A percentile compares a stretch with the other conserved stretches of the same genome.
Conservation (phyloP, 495 filamentous ascomycete species). For the Penicillium coprophilum region DNA sequence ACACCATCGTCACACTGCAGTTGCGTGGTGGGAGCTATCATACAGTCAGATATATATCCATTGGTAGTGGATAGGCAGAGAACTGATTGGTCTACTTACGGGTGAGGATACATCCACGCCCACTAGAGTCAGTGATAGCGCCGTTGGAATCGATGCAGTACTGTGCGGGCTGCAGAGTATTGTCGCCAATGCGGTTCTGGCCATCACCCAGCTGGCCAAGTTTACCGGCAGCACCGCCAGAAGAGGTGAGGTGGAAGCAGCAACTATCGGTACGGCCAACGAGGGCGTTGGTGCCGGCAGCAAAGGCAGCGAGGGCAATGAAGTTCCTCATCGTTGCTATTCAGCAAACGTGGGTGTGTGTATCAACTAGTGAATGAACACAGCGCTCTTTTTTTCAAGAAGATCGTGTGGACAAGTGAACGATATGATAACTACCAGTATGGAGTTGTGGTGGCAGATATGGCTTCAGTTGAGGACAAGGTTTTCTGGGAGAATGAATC, state of each 20-base stretch:
- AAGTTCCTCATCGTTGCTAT: conserved; percentile 34
- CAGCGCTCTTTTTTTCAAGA: neutral
- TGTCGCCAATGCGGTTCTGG: conserved; percentile 52
- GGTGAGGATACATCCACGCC: conserved; percentile 60
- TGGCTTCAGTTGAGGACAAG: neutral
- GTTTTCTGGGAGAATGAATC: conserved; percentile 6
- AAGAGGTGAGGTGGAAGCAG: conserved; percentile 52
- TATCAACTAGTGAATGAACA: conserved; percentile 18
- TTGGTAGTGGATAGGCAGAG: conserved; percentile 8
- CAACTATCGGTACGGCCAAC: conserved; percentile 42
- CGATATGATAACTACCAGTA: conserved; percentile 3
- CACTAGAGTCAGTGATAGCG: conserved; percentile 51
- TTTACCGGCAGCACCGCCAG: conserved; percentile 46
- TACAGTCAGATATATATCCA: conserved; percentile 12
- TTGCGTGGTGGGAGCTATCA: conserved; percentile 54
- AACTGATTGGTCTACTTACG: conserved; percentile 30
- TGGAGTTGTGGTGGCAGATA: neutral
- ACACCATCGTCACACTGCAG: conserved; percentile 64
- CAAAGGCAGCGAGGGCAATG: conserved; percentile 38
- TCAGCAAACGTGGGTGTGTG: conserved; percentile 1
- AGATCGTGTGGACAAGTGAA: neutral
- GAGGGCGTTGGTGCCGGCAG: conserved; percentile 42
- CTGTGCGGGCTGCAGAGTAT: conserved; percentile 35
- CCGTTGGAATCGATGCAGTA: conserved; percentile 51
- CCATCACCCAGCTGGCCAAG: conserved; percentile 56